Percentiles rank a stretch among this genome's conserved stretches.
These are phyloP conservation scores for Trichoderma citrinoviride DNA, from an alignment of 2,329 filamentous ascomycete species.

Conservation along the genomic window DNA sequence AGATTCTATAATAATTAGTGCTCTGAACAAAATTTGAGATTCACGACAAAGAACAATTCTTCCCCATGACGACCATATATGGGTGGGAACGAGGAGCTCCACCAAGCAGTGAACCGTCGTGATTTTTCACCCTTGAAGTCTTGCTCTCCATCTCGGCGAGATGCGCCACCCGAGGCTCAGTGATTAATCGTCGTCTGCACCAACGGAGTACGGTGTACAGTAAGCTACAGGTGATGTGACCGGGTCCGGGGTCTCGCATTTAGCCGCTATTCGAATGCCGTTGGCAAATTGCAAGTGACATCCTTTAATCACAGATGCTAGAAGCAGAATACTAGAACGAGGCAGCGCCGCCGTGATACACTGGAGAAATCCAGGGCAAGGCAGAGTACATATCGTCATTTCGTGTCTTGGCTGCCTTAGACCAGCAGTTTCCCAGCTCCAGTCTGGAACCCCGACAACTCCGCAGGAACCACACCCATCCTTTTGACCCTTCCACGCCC, in stretches of 20 bases:
- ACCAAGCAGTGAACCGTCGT: neutral
- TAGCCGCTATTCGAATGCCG: slow-evolving; percentile 4
- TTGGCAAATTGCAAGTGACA: neutral
- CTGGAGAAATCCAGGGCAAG: neutral
- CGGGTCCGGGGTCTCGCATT: neutral
- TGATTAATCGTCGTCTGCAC: neutral
- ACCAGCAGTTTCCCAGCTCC: neutral
- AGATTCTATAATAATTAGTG: neutral
- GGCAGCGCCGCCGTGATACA: neutral
- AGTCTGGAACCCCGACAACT: neutral
- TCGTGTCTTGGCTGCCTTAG: neutral
- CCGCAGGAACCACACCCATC: neutral
- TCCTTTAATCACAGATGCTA: neutral
- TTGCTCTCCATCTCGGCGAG: neutral
- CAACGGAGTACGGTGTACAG: too few relatives aligned
- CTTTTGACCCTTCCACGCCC: neutral
- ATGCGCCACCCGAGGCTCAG: neutral
- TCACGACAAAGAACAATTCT: neutral
- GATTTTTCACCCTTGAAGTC: neutral
- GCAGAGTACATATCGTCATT: neutral
- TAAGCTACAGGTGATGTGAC: neutral
- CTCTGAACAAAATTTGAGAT: neutral
- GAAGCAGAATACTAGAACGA: neutral
- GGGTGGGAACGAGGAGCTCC: neutral
- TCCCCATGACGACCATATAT: too few relatives aligned